Base-by-base conservation (phyloP, 768 basidiomycete genomes). In the Rhodocollybia butyracea region DNA sequence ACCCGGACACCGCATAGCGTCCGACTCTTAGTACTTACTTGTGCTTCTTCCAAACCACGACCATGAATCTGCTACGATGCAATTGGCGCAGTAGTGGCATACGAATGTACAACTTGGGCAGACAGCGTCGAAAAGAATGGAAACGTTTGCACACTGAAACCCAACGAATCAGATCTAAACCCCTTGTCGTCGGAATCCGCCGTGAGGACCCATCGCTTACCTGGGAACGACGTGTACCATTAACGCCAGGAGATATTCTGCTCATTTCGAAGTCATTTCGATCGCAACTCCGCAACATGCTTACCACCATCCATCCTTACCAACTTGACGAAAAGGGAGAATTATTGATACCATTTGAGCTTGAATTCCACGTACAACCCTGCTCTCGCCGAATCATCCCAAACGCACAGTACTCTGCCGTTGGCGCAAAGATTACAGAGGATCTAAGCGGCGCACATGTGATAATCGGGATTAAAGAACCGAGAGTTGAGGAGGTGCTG, bases 401-500 rank as follows among this genome's bases (percentile, higher is more conserved):
- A 0, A 74, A 82, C 41, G 66, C 74, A 2, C 85, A 88, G 58
- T 94, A 87, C 65, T 59, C 75, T 40, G 74, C 84, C 78, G 93
- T 91, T 59, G 94, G 94, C 15, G 94, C 94, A 19, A 73, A 67
- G 15, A 66, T 93, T 52, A 76, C 79, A 53, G 64, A 77, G 12
- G 74, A 72, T n/a, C 76, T 92, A 15, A 68, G 72, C 3, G 73
- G 80, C 4, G 84, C 90, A 0, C 85, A 94, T 59, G 82, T 97
- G 50, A 68, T 94, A 29, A 64, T 94, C 4, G 94, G 94, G 2
- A 94, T 97, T 70, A 97, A 97, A 63, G 94, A 97, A 67, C 83
- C 88, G 0, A 88, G 89, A 8, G 66, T 94, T 5, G 43, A 70
- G 26, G 84, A 87, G 59, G 75, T 93, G 31, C 64, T 84, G 61